Base-by-base conservation (phyloP, 1,284 basidiomycete species). In the Inonotus hispidus region DNA sequence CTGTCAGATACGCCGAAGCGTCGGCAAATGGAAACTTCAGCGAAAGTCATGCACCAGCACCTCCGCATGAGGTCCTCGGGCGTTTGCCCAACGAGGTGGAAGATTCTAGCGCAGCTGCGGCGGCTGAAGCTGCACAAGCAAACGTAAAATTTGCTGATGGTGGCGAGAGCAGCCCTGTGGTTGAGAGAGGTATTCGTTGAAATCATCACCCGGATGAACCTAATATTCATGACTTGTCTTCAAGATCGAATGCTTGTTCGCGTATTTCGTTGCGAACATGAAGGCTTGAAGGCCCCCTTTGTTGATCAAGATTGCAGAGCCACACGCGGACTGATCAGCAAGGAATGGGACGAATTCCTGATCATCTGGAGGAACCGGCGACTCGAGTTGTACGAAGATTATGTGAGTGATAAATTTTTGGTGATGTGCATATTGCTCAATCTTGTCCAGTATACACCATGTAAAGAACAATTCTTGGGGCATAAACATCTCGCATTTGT, bases 161-260 rank as follows among this genome's bases (percentile, higher is more conserved):
- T 73, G 80, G 70, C 41, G n/a, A 52, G 14, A 29, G 32, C 16
- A 19, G 16, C 14, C 16, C 50, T 16, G 71, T 82, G n/a, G 71
- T 84, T 11, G 76, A 90, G 73, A 75, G 85, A 81, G 89, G 88
- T 88, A 67, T 59, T 21, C n/a, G 32, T 32, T 8, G 70, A 53
- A 27, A 56, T 56, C 8, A 4, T 23, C 7, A 6, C 16, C 41
- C 19, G n/a, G 7, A 53, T 52, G n/a, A 23, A 29, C 10, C 16
- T 47, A 38, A 8, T 45, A n/a, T 4, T 50, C 29, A 55, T 14
- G 3, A 21, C 52, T 58, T 43, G 37, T 41, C 63, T n/a, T 56
- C 61, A 72, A 90, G 92, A 94, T 71, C 81, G 92, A 65, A 94
- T 95, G 90, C 79, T 93, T 13, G 85, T 95, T 49, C 82, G 90